Percentiles rank a stretch among this genome's conserved stretches.
Conservation (phyloP, 306 rosid genomes). For the Medicago lupulina region DNA sequence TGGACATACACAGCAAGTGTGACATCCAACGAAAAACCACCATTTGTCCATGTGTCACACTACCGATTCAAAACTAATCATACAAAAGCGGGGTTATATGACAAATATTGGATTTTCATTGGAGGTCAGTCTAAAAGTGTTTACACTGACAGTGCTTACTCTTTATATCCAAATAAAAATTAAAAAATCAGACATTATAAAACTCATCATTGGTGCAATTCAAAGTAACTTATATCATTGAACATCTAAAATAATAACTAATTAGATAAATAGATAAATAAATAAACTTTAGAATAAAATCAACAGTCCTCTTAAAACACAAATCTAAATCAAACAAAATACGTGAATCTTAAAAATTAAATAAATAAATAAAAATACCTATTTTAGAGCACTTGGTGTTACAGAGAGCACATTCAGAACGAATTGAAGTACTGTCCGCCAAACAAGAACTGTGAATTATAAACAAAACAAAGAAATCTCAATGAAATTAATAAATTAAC, state of each 20-base stretch:
- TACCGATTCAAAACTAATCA: too few relatives aligned
- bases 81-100: too few relatives aligned
- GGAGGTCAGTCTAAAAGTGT: too few relatives aligned
- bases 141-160: too few relatives aligned
- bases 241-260: not conserved
- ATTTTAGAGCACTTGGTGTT: slow-evolving; percentile 47
- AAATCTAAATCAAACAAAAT: not conserved
- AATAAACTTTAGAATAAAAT: not conserved
- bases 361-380: slow-evolving; percentile 47
- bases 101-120: too few relatives aligned
- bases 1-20: too few relatives aligned
- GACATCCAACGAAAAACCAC: too few relatives aligned
- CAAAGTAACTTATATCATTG: not conserved
- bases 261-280: too few relatives aligned
- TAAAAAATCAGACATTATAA: not conserved
- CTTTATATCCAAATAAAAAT: too few relatives aligned
- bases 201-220: not conserved
- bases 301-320: not conserved
- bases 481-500: not conserved
- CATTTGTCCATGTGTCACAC: too few relatives aligned
- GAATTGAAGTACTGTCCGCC: slow-evolving; percentile 40
- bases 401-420: slow-evolving; percentile 70
- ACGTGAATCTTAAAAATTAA: not conserved
- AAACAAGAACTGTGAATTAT: slow-evolving; percentile 59
- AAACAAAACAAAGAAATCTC: not conserved